Conservation (phyloP, 2,329 filamentous ascomycete genomes). For the Verticillium albo-atrum region DNA sequence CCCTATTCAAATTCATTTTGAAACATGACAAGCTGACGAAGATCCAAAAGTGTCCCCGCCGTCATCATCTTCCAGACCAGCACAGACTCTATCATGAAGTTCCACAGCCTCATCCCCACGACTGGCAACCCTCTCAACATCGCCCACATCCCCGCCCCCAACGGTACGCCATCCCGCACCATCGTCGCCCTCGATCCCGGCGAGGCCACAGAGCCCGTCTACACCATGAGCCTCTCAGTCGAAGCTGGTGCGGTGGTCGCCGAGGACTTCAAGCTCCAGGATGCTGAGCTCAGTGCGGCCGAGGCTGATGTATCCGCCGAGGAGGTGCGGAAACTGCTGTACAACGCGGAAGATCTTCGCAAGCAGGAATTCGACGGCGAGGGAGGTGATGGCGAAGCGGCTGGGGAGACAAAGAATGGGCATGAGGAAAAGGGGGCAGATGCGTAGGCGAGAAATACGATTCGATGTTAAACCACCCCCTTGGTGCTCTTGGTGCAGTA, state of each 20-base stretch:
- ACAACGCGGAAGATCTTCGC: slow-evolving; percentile 41
- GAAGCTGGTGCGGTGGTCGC: not conserved
- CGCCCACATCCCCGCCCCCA: slow-evolving; percentile 18
- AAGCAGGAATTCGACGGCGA: slow-evolving; percentile 30
- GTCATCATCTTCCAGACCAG: slow-evolving; percentile 56
- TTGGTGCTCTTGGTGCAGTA: not conserved
- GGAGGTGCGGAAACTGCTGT: slow-evolving; percentile 38
- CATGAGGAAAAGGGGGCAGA: not conserved
- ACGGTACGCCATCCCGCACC: slow-evolving; percentile 1
- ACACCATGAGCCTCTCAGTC: slow-evolving; percentile 4
- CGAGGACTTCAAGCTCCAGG: slow-evolving; percentile 3
- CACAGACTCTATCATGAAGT: slow-evolving; percentile 44
- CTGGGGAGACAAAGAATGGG: slow-evolving; percentile 15
- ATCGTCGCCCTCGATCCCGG: slow-evolving; percentile 32
- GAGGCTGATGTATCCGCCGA: slow-evolving; percentile 29
- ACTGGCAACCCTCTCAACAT: slow-evolving; percentile 63
- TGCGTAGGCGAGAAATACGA: not conserved
- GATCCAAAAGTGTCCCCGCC: slow-evolving; percentile 44
- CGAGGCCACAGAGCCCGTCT: slow-evolving; percentile 10
- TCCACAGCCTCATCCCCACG: slow-evolving; percentile 45
- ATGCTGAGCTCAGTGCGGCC: slow-evolving; percentile 3
- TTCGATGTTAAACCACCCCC: not conserved
- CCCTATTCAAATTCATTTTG: slow-evolving; percentile 11
- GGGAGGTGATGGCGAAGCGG: slow-evolving; percentile 13
- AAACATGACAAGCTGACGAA: slow-evolving; percentile 12